phyloP scores from a whole-genome alignment of 805 yeast species.

The Yarrowia porcina region DNA sequence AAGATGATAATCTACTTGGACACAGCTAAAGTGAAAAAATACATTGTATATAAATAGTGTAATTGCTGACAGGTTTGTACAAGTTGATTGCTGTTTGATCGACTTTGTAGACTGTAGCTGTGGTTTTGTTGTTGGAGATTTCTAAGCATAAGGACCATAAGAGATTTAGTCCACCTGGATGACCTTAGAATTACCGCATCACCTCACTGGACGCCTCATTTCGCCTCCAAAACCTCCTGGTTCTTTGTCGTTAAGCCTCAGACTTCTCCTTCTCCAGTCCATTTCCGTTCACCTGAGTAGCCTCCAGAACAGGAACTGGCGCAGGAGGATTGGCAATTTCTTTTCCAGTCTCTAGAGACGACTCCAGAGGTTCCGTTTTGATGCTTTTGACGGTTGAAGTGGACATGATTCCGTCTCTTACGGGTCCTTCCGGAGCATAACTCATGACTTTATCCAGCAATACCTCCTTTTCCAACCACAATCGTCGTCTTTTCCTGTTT shows the following conservation, averaged over 20 bases:
- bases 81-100: too few species aligned
- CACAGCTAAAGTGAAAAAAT: not conserved
- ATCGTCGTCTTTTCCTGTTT: slow-evolving; percentile 28
- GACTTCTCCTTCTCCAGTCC: not conserved
- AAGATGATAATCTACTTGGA: too few species aligned
- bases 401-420: not conserved
- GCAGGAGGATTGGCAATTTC: not conserved
- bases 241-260: too few species aligned
- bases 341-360: not conserved
- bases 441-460: slow-evolving; percentile 32
- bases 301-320: not conserved
- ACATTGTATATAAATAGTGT: not conserved
- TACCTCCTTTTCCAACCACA: slow-evolving; percentile 40
- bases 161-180: too few species aligned
- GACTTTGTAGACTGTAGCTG: too few species aligned
- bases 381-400: not conserved
- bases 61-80: too few species aligned
- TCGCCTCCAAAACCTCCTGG: too few species aligned
- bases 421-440: not conserved
- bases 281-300: not conserved
- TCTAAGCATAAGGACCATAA: too few species aligned
- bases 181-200: too few species aligned
- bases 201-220: too few species aligned
- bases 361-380: not conserved
- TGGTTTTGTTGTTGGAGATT: not conserved